These are phyloP conservation scores for Neoboletus subvelutipes DNA, from an alignment of 768 basidiomycete species.

Conservation along the genomic window DNA sequence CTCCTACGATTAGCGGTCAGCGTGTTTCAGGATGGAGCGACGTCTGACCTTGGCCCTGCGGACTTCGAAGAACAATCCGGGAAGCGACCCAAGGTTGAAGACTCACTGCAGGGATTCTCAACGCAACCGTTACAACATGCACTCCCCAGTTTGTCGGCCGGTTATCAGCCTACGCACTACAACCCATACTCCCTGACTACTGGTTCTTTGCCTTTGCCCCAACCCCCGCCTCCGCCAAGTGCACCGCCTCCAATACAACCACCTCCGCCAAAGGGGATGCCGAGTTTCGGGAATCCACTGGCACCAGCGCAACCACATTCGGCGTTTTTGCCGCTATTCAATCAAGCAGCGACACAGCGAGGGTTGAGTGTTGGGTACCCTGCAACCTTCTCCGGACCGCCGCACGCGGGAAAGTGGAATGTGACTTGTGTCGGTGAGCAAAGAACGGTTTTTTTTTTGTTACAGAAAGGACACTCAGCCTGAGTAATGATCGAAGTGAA, in stretches of 20 bases:
- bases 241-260: conserved; percentile 35
- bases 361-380: conserved; percentile 61
- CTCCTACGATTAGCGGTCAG: conserved; percentile 33
- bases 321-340: conserved; percentile 71
- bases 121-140: conserved; percentile 26
- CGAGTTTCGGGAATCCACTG: conserved; percentile 50
- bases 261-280: conserved; percentile 35
- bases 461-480: neutral
- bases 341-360: conserved; percentile 69
- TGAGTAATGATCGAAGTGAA: conserved; percentile 48
- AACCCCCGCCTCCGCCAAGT: conserved; percentile 29
- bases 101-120: conserved; percentile 32
- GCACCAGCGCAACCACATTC: conserved; percentile 62
- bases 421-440: conserved; percentile 67
- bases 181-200: conserved; percentile 28
- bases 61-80: conserved; percentile 31
- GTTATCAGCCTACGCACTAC: conserved; percentile 29
- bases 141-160: conserved; percentile 10
- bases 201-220: conserved; percentile 17
- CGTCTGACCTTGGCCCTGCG: conserved; percentile 20
- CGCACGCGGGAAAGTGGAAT: conserved; percentile 67
- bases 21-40: conserved; percentile 16
- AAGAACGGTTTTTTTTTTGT: neutral
- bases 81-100: conserved; percentile 32
- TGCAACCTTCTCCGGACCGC: conserved; percentile 59